Evolutionary conservation across 495 filamentous ascomycete species (phyloP), one percentile per base, ranked within the genome.

Genomic region (Daldinia bambusicola): DNA sequence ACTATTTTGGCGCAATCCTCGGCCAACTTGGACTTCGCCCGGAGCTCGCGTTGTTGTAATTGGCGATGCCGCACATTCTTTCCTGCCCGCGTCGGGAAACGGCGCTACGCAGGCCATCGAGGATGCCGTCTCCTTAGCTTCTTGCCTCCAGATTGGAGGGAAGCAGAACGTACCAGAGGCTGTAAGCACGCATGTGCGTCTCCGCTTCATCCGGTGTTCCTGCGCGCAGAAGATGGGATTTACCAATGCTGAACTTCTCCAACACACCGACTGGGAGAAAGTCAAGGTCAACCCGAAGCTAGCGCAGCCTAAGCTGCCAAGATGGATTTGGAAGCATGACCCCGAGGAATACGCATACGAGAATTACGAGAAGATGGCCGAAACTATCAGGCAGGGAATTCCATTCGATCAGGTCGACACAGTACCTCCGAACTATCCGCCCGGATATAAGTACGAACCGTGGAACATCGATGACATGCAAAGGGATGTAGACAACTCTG

Each of bases 31-130:
- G 90, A 80, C 86, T 0, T 89, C 86, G n/a, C 79, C 82, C 10
- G 81, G 83, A 4, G 87, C 82, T n/a, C 85, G 84, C 9, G 87
- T 91, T 3, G 82, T 87, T 38, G 81, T 89, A 48, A 80, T 92
- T 50, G 90, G 90, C 20, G 91, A 92, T 64, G 84, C 87, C 0
- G 90, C 90, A 12, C 90, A 93, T 77, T 87, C 89, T 14, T 91
- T 91, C 76, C 79, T 92, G 9, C 90, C 90, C 0, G 88, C 89
- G 0, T 88, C 85, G 1, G 85, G 85, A 8, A 89, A 91, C 65
- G 91, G 90, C 4, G 90, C 87, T 6, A 90, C 88, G 6, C 89
- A 90, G 70, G 90, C 90, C 0, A 87, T 93, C 63, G 90, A 93
- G 66, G 90, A 92, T 70, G 90, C 85, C 16, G 83, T 90, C 41